Conservation (phyloP, 768 basidiomycete species). For the Rhizopogon rudus region DNA sequence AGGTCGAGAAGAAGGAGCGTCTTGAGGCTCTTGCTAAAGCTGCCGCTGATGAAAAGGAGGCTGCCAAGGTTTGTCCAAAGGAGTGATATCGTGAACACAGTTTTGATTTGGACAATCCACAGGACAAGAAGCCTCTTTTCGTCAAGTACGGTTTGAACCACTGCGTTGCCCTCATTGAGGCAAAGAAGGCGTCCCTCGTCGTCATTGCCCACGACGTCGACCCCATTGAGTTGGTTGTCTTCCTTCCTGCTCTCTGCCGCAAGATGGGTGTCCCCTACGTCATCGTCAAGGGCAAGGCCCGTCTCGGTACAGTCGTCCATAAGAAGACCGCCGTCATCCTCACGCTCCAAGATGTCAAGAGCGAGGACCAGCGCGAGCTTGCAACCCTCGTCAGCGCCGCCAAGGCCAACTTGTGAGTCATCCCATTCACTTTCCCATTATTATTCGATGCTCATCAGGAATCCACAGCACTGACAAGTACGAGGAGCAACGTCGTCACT, state of each 20-base stretch:
- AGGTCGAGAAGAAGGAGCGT: slow-evolving; percentile 96
- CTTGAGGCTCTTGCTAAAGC: slow-evolving; percentile 73
- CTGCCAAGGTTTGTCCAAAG: slow-evolving; percentile 36
- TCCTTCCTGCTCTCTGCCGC: slow-evolving; percentile 95
- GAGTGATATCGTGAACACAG: not conserved
- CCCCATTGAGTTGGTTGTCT: slow-evolving; percentile 98
- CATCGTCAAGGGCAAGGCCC: slow-evolving; percentile 97
- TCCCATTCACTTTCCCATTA: not conserved
- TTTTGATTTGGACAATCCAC: not conserved
- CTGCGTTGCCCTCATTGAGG: slow-evolving; percentile 90
- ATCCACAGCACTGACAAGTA: slow-evolving; percentile 76
- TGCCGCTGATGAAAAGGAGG: slow-evolving; percentile 74
- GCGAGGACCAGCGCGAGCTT: slow-evolving; percentile 91
- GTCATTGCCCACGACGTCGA: slow-evolving; percentile 98
- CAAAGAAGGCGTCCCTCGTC: slow-evolving; percentile 95
- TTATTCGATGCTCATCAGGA: not conserved
- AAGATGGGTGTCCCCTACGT: slow-evolving; percentile 99
- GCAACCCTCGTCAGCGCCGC: slow-evolving; percentile 89
- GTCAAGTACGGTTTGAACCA: slow-evolving; percentile 98
- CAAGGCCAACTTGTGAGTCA: slow-evolving; percentile 93
- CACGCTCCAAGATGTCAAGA: slow-evolving; percentile 89
- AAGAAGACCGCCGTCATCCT: slow-evolving; percentile 97
- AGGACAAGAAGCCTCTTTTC: slow-evolving; percentile 95
- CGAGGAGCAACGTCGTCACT: slow-evolving; percentile 85
- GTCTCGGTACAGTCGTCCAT: slow-evolving; percentile 96